Evolutionary conservation across 164 flowering plant species (phyloP), one percentile per base, ranked within the genome.

Genomic region (Liquidambar formosana): DNA sequence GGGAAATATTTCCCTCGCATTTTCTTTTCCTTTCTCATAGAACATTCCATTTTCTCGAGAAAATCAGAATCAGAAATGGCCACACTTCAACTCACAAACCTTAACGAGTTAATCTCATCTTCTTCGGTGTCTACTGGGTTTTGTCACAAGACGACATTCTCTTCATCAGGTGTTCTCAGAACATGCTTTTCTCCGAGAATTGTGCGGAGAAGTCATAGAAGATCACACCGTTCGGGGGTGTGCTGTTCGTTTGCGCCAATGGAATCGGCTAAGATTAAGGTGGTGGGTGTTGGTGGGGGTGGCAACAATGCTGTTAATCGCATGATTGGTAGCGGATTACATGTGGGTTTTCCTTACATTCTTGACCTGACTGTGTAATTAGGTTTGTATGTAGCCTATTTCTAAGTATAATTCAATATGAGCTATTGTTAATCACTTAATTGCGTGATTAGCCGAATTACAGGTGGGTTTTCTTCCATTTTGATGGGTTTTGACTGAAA

Each of bases 221-320:
- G 43, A 54, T 77, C 73, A 14, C 72, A 46, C 69, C 66, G 73
- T 46, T 70, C 51, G 9, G 71, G 70, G 2, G 68, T 80, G 38
- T 72, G 71, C 57, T 78, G 89, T 57, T 83, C 91, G 4, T 94
- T 89, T 66, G 62, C 82, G 4, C 82, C 86, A 1, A 77, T 84
- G 82, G 97, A 91, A 33, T 72, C 90, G 9, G 99, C 99, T 5
- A 91, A 83, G 82, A 95, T 95, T 72, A 95, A 91, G 82, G 97
- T 95, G n/a, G 83, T 95, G 0, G 97, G 99, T 14, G 96, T 95
- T 70, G 99, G 99, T 47, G 99, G 99, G 0, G 99, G 99, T 18
- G 97, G 99, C 28, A 95, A 95, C 80, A 95, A 95, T 84, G 99
- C 99, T 57, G 89, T 95, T 65, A 95, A 95, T 76, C 89, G 97